Evolutionary conservation across 1,139 yeast species (phyloP), one percentile per base, ranked within the genome.

Genomic region (Magnusiomyces paraingens): DNA sequence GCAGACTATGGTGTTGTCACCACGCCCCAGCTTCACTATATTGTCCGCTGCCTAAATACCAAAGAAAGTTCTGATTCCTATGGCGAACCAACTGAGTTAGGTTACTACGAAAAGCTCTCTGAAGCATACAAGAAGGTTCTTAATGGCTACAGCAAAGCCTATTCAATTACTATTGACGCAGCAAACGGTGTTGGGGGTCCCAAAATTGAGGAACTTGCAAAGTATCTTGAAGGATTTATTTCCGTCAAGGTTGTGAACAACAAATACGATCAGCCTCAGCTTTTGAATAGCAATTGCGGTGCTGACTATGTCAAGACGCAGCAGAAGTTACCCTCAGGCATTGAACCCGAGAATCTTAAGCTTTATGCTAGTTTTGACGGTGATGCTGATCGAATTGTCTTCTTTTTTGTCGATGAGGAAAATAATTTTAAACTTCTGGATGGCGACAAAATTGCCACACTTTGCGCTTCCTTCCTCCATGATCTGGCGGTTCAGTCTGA

Each of bases 121-220:
- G 60, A 64, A 0, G 77, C 82, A 0, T 76, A 77, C 68, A 64
- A 66, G 41, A 65, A 70, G 21, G 64, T 79, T 1, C 61, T 71
- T 14, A 61, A 72, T 2, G 67, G 68, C 5, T 62, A 68, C 43
- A 73, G 55, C 58, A 62, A 54, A 49, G 57, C 61, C 10, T 58
- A 57, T 52, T 38, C 58, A n/a, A 75, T 88, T 60, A 79, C 83
- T 3, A 80, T 91, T 41, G 98, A 91, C 70, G 82, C 89, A 42
- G 99, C 99, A 10, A 93, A 93, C 66, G 99, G 99, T 15, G 88
- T 93, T 45, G 99, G 99, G 15, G 96, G 93, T 0, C 88, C 90
- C 20, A 86, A 87, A 66, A 74, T 84, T 35, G 64, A 70, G 32
- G 76, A 78, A 46, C 71, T 86, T 57, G 69, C 73, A 26, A 63